Evolutionary conservation across 192 early-diverging fungal species (phyloP).

Genomic region (Phlyctochytrium arcticum): DNA sequence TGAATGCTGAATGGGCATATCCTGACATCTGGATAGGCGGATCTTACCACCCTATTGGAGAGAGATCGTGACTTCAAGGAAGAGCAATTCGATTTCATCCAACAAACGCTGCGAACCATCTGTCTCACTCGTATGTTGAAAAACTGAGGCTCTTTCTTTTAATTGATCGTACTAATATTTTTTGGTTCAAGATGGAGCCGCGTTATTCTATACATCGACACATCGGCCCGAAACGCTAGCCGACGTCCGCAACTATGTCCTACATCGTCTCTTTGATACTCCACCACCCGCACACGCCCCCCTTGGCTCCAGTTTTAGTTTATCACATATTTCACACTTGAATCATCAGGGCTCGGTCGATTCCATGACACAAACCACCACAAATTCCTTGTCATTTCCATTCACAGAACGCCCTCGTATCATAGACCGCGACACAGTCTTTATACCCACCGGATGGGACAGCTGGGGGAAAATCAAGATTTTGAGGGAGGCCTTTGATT

Average conservation of each 20-base stretch:
- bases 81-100: constrained; percentile 94
- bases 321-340: too few species aligned
- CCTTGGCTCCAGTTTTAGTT: too few species aligned
- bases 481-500: constrained; percentile 29
- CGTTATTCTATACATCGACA: constrained; percentile 85
- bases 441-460: constrained; percentile 94
- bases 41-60: constrained; percentile 69
- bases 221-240: constrained; percentile 71
- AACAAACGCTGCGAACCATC: constrained; percentile 83
- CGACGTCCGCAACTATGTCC: constrained; percentile 74
- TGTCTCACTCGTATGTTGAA: constrained; percentile 76
- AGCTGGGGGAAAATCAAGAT: constrained; percentile 81
- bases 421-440: constrained; percentile 80
- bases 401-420: constrained; percentile 64
- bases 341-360: too few species aligned
- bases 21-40: constrained; percentile 47
- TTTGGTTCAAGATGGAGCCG: constrained; percentile 68
- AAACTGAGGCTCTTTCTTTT: background rate
- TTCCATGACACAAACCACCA: background rate
- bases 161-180: background rate
- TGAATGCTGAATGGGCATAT: background rate
- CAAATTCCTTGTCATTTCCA: constrained; percentile 22
- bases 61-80: constrained; percentile 81
- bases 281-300: background rate
- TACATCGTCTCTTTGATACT: constrained; percentile 63